Evolutionary conservation across 2,329 filamentous ascomycete species (phyloP), one percentile per base, ranked within the genome.

Genomic region (Fusarium nisikadoi): DNA sequence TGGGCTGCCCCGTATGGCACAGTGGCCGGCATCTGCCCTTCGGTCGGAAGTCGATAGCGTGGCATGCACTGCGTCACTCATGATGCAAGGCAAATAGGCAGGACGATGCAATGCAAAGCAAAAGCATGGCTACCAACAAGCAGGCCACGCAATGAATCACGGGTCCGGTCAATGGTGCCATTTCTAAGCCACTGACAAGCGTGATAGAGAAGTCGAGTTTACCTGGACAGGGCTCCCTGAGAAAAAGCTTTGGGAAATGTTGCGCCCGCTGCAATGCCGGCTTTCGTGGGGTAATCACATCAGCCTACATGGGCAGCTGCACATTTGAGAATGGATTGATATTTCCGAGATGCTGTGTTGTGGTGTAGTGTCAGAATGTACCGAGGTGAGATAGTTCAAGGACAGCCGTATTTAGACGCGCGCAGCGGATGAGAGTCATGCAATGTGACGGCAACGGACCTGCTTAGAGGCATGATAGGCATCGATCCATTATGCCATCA

Each of bases 221-320:
- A 57, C 23, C 23, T 25, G 23, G 39, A 49, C 42, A 46, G 25
- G 62, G 42, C 25, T 45, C 29, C 49, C 25, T 47, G 45, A 61
- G 64, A 45, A 42, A 57, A 66, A 68, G 45, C 53, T 52, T 47
- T 54, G 42, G 50, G 50, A 46, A 47, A 41, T 61, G 45, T 42
- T 75, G 68, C 74, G 73, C 72, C 72, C 74, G 71, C 68, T 72
- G 59, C 50, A 71, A 46, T 36, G 60, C 62, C 64, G 70, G 41
- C 59, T 71, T 41, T 72, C 70, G 72, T 74, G 74, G 74, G 73
- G 72, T 75, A 67, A 67, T 27, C 46, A 23, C 53, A 74, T 72
- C 67, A 62, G 62, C 70, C 61, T 59, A 63, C 50, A 33, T 23
- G 27, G n/a, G 25, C 19, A 38, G 39, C 64, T 65, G 41, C 35